phyloP scores from a whole-genome alignment of 768 basidiomycete species.

The Kwoniella mangroviensis region DNA sequence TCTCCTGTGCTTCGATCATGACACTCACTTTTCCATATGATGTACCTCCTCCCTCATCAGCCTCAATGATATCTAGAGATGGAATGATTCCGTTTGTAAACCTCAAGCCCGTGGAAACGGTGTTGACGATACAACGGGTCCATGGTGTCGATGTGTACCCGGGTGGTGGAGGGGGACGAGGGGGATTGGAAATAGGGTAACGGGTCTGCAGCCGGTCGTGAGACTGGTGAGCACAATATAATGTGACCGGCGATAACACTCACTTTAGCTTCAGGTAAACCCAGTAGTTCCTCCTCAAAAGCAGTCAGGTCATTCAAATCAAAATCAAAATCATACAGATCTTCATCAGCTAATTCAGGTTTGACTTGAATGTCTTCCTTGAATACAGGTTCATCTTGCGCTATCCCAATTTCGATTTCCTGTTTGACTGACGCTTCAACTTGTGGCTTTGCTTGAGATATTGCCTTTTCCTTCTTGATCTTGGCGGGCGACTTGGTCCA shows the following conservation, averaged over 20 bases:
- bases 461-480: no score
- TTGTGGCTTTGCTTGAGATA: background rate
- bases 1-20: background rate
- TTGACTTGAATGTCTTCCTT: background rate
- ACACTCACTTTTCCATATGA: slow-evolving; percentile 36
- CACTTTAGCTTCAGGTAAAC: background rate
- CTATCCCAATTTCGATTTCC: slow-evolving; percentile 8
- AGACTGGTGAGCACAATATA: slow-evolving; percentile 2
- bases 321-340: slow-evolving; percentile 42
- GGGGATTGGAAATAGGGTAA: slow-evolving; percentile 48
- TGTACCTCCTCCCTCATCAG: background rate
- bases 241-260: background rate
- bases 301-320: slow-evolving; percentile 47
- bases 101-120: slow-evolving; percentile 31
- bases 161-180: slow-evolving; percentile 35
- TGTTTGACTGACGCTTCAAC: background rate
- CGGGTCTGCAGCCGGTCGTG: slow-evolving; percentile 10
- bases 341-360: slow-evolving; percentile 31
- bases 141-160: slow-evolving; percentile 48
- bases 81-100: slow-evolving; percentile 31
- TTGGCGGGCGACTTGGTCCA: background rate
- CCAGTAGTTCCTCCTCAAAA: slow-evolving; percentile 35
- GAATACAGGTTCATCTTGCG: background rate
- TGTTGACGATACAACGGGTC: slow-evolving; percentile 41
- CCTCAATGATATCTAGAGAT: slow-evolving; percentile 4